These are phyloP conservation scores for Gynostemma pentaphyllum DNA, from an alignment of 306 rosid species.

Conservation along the genomic window DNA sequence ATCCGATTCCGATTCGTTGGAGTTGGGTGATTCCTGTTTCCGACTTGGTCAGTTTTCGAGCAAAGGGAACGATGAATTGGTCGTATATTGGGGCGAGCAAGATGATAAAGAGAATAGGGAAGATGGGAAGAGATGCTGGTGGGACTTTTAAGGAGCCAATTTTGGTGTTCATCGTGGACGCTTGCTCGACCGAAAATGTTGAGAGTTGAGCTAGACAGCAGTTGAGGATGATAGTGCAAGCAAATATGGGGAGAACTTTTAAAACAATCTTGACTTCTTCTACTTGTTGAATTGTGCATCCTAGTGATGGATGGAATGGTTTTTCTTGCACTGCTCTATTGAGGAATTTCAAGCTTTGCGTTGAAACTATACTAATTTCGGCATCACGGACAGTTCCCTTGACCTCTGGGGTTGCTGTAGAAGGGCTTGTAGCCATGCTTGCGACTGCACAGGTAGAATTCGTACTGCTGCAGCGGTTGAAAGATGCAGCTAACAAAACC, in stretches of 20 bases:
- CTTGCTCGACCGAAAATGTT: conserved; percentile 76
- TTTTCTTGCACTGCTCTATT: conserved; percentile 31
- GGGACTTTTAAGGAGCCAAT: conserved; percentile 58
- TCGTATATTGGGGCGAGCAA: conserved; percentile 53
- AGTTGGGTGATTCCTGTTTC: conserved; percentile 60
- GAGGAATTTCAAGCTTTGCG: conserved; percentile 36
- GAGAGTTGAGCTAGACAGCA: conserved; percentile 81
- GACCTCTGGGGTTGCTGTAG: conserved; percentile 11
- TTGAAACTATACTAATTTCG: neutral
- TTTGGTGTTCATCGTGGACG: conserved; percentile 64
- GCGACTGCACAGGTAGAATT: conserved; percentile 30
- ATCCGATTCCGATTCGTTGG: conserved; percentile 60
- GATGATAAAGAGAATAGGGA: conserved; percentile 68
- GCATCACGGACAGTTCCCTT: conserved; percentile 9
- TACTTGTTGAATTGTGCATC: conserved; percentile 47
- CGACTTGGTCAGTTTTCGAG: conserved; percentile 37
- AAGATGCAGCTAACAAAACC: conserved; percentile 64
- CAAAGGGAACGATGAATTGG: conserved; percentile 41
- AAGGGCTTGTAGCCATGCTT: conserved; percentile 27
- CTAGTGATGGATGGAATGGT: conserved; percentile 32
- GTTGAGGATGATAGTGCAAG: conserved; percentile 63
- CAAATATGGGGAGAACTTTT: conserved; percentile 54
- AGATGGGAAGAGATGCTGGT: conserved; percentile 71
- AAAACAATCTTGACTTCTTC: conserved; percentile 53
- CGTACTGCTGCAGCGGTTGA: conserved; percentile 18